phyloP scores from a whole-genome alignment of 2,329 filamentous ascomycete genomes.

The Botrytis porri region DNA sequence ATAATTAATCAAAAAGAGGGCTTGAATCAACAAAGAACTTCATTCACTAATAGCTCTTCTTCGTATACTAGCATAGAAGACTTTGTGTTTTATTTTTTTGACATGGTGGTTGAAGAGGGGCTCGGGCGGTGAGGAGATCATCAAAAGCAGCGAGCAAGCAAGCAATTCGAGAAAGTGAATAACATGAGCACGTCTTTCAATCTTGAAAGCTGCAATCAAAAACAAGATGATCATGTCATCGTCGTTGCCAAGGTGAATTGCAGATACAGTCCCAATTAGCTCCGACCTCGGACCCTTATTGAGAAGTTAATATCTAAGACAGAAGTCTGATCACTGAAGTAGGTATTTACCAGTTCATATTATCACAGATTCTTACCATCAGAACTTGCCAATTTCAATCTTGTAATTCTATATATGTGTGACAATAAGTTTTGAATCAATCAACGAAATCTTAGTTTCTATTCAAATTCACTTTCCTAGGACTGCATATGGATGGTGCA shows the following conservation, averaged over 20 bases:
- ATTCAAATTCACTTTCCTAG: too few species aligned
- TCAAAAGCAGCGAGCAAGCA: not conserved
- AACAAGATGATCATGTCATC: not conserved
- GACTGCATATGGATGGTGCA: not conserved
- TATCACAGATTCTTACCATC: not conserved
- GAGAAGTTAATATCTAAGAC: not conserved
- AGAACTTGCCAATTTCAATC: not conserved
- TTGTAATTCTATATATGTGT: not conserved
- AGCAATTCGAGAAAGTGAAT: not conserved
- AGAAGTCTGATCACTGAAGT: not conserved
- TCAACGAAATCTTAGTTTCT: not conserved
- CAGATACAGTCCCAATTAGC: not conserved
- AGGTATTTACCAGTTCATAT: not conserved
- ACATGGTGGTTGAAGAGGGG: too few species aligned
- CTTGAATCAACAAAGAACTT: not conserved
- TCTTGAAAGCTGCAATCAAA: not conserved
- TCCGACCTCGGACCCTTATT: not conserved
- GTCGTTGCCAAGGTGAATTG: not conserved
- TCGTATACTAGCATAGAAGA: not conserved
- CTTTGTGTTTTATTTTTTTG: not conserved
- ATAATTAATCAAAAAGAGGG: not conserved
- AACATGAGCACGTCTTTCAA: not conserved
- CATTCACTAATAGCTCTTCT: not conserved
- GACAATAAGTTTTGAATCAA: not conserved
- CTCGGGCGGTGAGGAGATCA: not conserved